Percentiles rank a stretch among this genome's conserved stretches.
These are phyloP conservation scores for Yarrowia sp. DNA, from an alignment of 805 yeast species.

Conservation along the genomic window DNA sequence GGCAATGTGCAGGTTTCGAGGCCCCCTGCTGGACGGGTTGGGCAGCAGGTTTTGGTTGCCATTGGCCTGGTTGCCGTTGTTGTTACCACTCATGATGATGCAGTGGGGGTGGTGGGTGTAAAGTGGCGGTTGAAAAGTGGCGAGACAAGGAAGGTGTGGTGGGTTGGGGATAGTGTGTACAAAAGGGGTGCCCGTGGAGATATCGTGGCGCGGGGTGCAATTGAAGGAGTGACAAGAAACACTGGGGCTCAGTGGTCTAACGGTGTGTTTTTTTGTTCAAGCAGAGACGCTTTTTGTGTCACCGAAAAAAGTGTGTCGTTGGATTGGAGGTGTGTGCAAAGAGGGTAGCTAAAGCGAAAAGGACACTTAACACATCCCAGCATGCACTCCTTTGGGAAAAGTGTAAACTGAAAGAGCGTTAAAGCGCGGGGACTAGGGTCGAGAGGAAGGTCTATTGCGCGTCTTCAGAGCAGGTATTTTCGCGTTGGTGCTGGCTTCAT, in stretches of 20 bases:
- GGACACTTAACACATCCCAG: conserved; percentile 14
- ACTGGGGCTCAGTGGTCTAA: not conserved
- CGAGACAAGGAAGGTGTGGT: not conserved
- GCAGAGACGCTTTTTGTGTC: not conserved
- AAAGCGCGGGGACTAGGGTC: not conserved
- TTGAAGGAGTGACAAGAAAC: conserved; percentile 12
- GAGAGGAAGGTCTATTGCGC: not conserved
- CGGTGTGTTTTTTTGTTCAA: not conserved
- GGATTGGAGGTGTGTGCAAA: not conserved
- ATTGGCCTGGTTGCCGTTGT: not conserved
- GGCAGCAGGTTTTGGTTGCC: conserved; percentile 20
- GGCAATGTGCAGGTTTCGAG: conserved; percentile 79
- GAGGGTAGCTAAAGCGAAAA: conserved; percentile 10
- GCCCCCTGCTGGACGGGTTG: conserved; percentile 25
- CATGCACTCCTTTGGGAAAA: conserved; percentile 22
- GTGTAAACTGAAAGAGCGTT: conserved; percentile 18
- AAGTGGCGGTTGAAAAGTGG: not conserved
- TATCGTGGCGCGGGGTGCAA: not conserved
- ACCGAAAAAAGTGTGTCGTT: not conserved
- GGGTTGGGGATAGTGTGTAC: not conserved
- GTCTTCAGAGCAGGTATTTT: too few species aligned
- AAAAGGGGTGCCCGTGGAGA: not conserved
- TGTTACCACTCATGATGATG: conserved; percentile 22
- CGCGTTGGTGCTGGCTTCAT: too few species aligned
- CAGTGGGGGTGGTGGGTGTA: not conserved